phyloP scores from a whole-genome alignment of 1,284 basidiomycete species.

The Exsudoporus floridanus region DNA sequence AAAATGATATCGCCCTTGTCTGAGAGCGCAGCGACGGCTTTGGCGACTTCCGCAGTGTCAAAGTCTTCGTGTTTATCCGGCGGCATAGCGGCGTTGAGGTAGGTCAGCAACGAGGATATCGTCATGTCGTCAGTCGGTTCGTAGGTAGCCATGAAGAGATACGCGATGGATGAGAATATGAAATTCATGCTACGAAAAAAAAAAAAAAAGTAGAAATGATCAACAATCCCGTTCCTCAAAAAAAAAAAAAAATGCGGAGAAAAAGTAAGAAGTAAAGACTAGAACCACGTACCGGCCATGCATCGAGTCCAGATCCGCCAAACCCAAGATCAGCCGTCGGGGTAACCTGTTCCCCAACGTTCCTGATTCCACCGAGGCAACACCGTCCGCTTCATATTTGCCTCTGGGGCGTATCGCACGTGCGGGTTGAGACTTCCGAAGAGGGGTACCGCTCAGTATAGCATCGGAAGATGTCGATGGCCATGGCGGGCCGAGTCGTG shows the following conservation, averaged over 20 bases:
- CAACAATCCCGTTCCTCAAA: conserved; percentile 4
- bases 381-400: conserved; percentile 26
- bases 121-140: conserved; percentile 62
- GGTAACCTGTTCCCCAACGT: conserved; percentile 19
- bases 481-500: conserved; percentile 26
- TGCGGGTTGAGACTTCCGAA: conserved; percentile 22
- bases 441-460: conserved; percentile 1
- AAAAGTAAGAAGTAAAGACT: conserved; percentile 1
- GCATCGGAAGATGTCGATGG: conserved; percentile 17
- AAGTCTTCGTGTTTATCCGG: conserved; percentile 77
- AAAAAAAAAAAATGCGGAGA: background rate
- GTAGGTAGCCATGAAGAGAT: conserved; percentile 66
- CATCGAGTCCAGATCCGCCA: conserved; percentile 57
- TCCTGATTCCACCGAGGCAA: conserved; percentile 17
- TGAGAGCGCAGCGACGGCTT: conserved; percentile 51
- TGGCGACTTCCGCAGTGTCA: conserved; percentile 67
- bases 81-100: conserved; percentile 72
- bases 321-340: conserved; percentile 40
- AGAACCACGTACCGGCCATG: conserved; percentile 51
- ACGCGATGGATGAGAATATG: conserved; percentile 53
- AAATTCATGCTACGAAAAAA: conserved; percentile 49
- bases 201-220: conserved; percentile 6
- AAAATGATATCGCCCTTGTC: conserved; percentile 53
- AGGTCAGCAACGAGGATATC: conserved; percentile 62
- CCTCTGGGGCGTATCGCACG: conserved; percentile 31